Base-by-base conservation (phyloP, 805 yeast species). In the Candida fluviatilis region DNA sequence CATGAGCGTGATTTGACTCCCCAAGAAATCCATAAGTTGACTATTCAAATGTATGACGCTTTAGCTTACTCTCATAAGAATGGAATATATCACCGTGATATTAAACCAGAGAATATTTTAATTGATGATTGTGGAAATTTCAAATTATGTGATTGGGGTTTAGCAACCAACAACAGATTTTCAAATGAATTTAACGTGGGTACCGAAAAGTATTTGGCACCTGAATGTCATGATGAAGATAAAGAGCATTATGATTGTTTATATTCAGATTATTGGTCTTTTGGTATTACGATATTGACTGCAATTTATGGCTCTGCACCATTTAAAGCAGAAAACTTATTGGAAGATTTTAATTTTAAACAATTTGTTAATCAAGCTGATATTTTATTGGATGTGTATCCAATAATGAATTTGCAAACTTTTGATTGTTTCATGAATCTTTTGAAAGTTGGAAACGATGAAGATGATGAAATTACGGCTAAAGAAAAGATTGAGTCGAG, bases 81-180 rank as follows among this genome's bases (percentile, higher is more conserved):
- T 30, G 82, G 82, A 0, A 68, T 82, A 11, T 81, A 75, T 46
- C 90, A 82, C 55, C 65, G 90, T 34, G 90, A 82, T 52, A 71
- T 82, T 40, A 82, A 82, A 56, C 90, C 90, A 1, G 90, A 82
- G 58, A 82, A 82, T 50, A 71, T 82, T 19, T 59, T 82, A 23
- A 60, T 82, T 36, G 73, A 72, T 46, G 56, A 57, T 3, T 58
- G 66, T 36, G 80, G 81, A 33, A 55, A 71, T 19, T 66, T 81
- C 35, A 82, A 82, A 55, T 59, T 82, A 34, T 80, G 86, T 39
- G 89, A 82, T 55, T 82, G 87, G 86, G 90, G 90, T 0, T 70
- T 82, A 36, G 74, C 85, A 16, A 76, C 82, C 2, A 48, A 54
- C n/a, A 34, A 24, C 13, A 37, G 60, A 18, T 40, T 46, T 34